Evolutionary conservation across 805 yeast species (phyloP).

Genomic region (Lipomyces yamanashiensis): DNA sequence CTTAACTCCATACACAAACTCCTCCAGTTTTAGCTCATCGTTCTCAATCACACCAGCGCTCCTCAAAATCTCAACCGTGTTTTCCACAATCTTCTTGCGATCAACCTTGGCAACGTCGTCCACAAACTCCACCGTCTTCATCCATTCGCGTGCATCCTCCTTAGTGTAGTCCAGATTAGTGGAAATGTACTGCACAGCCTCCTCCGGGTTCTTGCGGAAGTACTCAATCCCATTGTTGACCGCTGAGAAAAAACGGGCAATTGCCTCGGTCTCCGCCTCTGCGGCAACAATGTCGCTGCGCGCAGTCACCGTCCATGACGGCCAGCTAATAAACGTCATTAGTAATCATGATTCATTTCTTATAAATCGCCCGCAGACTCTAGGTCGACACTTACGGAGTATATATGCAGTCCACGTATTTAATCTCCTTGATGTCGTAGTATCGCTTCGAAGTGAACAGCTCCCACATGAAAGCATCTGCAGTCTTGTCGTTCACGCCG

Average conservation of each 20-base stretch:
- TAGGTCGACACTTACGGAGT: conserved; percentile 71
- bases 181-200: conserved; percentile 67
- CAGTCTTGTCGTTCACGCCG: conserved; percentile 66
- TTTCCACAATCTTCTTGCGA: conserved; percentile 52
- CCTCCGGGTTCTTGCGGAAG: conserved; percentile 63
- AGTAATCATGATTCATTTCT: too few relatives aligned
- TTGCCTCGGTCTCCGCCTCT: conserved; percentile 35
- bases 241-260: conserved; percentile 54
- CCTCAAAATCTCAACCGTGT: conserved; percentile 61
- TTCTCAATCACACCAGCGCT: conserved; percentile 61
- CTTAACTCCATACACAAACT: conserved; percentile 12
- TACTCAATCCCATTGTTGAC: conserved; percentile 70
- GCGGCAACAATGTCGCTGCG: conserved; percentile 48
- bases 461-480: conserved; percentile 97
- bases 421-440: conserved; percentile 79
- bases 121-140: conserved; percentile 71
- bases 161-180: conserved; percentile 72
- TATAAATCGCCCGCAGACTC: neutral
- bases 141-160: conserved; percentile 82
- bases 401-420: conserved; percentile 81
- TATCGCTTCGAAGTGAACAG: conserved; percentile 85
- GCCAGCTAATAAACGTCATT: conserved; percentile 56
- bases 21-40: conserved; percentile 1
- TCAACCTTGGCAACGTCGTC: conserved; percentile 57
- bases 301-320: conserved; percentile 84